Evolutionary conservation across 768 basidiomycete genomes (phyloP).

Genomic region (Amanita pallidorosea): DNA sequence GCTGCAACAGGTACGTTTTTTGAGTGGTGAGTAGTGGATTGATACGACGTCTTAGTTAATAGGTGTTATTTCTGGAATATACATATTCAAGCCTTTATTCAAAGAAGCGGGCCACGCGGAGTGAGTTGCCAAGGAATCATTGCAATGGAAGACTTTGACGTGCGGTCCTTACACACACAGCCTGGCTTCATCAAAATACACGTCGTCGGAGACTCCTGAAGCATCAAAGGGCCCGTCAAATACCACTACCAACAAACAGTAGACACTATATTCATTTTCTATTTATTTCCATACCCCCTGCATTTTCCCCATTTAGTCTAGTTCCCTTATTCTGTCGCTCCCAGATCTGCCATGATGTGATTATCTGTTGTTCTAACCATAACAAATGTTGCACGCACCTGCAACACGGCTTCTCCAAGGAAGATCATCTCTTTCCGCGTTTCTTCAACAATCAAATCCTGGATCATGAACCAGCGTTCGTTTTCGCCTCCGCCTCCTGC

Average conservation of each 20-base stretch:
- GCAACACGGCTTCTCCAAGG: constrained; percentile 91
- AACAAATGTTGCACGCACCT: constrained; percentile 39
- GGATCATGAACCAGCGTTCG: constrained; percentile 94
- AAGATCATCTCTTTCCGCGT: constrained; percentile 98
- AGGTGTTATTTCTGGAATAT: constrained; percentile 56
- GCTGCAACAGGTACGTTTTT: constrained; percentile 39
- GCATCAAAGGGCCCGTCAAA: not conserved
- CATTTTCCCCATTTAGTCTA: constrained; percentile 13
- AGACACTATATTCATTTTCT: constrained; percentile 4
- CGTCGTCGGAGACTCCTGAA: not conserved
- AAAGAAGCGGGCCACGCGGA: constrained; percentile 10
- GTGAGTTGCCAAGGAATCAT: constrained; percentile 3
- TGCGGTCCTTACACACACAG: not conserved
- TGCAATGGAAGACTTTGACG: not conserved
- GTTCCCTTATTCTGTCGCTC: constrained; percentile 34
- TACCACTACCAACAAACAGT: not conserved
- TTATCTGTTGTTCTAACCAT: not conserved
- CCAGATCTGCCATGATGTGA: constrained; percentile 39
- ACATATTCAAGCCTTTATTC: constrained; percentile 52
- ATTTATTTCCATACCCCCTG: constrained; percentile 20
- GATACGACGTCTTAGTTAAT: constrained; percentile 1
- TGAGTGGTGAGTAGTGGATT: not conserved
- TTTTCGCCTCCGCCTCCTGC: constrained; percentile 66
- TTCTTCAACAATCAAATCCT: constrained; percentile 94
- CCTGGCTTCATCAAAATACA: not conserved